phyloP scores from a whole-genome alignment of 2,329 filamentous ascomycete species.

The Cryoendolithus antarcticus region DNA sequence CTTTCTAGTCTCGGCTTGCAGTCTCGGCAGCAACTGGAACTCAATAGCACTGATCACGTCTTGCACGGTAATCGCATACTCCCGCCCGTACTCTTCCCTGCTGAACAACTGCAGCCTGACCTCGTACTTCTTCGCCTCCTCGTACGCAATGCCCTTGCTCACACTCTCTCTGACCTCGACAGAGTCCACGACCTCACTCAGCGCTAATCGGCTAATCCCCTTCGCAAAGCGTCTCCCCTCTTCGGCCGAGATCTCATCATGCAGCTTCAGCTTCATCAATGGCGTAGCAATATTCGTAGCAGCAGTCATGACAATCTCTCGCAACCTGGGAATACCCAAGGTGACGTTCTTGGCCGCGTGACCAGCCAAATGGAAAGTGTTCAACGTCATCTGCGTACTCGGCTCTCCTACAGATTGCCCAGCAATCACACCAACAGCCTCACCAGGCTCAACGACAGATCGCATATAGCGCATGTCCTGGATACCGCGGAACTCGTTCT shows the following conservation, averaged over 20 bases:
- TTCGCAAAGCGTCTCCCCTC: slow-evolving; percentile 77
- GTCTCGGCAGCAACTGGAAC: slow-evolving; percentile 58
- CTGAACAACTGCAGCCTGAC: slow-evolving; percentile 77
- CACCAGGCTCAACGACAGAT: slow-evolving; percentile 84
- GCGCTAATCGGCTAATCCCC: slow-evolving; percentile 72
- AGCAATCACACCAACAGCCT: slow-evolving; percentile 92
- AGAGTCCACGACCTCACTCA: slow-evolving; percentile 73
- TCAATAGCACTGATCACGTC: slow-evolving; percentile 77
- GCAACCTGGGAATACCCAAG: slow-evolving; percentile 87
- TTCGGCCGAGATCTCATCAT: slow-evolving; percentile 54
- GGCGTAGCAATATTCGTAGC: slow-evolving; percentile 82
- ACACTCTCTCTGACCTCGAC: slow-evolving; percentile 70
- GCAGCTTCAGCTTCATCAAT: slow-evolving; percentile 72
- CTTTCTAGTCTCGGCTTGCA: slow-evolving; percentile 58
- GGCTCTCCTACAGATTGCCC: slow-evolving; percentile 95
- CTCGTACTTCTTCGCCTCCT: slow-evolving; percentile 72
- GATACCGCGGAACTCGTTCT: slow-evolving; percentile 69
- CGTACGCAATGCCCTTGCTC: slow-evolving; percentile 54
- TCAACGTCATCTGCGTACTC: slow-evolving; percentile 97
- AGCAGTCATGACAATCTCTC: slow-evolving; percentile 98
- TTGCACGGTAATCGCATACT: slow-evolving; percentile 67
- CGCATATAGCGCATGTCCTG: slow-evolving; percentile 87
- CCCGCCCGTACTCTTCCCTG: slow-evolving; percentile 65
- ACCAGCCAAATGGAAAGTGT: slow-evolving; percentile 98
- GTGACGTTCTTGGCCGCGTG: slow-evolving; percentile 98